A percentile compares a stretch with the other conserved stretches of the same genome.
Evolutionary conservation across 805 yeast genomes (phyloP).

Genomic region (Saccharomyces kudriavzevii): DNA sequence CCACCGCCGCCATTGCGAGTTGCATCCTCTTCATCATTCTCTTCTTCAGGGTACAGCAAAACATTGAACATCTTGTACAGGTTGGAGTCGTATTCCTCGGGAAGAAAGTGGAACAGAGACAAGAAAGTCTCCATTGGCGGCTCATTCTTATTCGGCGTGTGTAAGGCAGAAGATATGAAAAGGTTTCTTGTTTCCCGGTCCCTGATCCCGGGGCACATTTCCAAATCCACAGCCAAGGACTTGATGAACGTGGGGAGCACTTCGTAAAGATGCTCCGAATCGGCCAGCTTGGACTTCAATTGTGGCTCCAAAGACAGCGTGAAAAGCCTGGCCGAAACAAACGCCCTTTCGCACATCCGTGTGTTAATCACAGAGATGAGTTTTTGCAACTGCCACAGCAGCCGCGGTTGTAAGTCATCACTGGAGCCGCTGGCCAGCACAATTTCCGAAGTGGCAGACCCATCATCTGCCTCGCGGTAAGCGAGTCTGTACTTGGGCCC

Average conservation of each 20-base stretch:
- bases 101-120: conserved; percentile 27
- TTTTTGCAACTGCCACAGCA: conserved; percentile 25
- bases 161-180: conserved; percentile 25
- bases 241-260: conserved; percentile 24
- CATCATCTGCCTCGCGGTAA: conserved; percentile 2
- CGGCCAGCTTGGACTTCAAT: conserved; percentile 12
- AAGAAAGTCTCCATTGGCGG: conserved; percentile 19
- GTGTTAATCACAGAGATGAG: conserved; percentile 18
- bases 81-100: conserved; percentile 28
- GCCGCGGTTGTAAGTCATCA: conserved; percentile 16
- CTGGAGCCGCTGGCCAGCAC: background rate
- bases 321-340: conserved; percentile 17
- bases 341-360: conserved; percentile 17
- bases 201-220: conserved; percentile 13
- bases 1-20: background rate
- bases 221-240: conserved; percentile 15
- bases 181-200: conserved; percentile 9
- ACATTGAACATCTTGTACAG: conserved; percentile 29
- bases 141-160: conserved; percentile 14
- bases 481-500: conserved; percentile 9
- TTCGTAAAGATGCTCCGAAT: conserved; percentile 25
- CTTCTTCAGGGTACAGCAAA: conserved; percentile 23
- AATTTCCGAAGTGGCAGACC: background rate
- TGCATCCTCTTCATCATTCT: conserved; percentile 3
- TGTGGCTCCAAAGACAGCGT: conserved; percentile 16